A percentile compares a stretch with the other conserved stretches of the same genome.
phyloP scores from a whole-genome alignment of 345 rosid species.

The Syzygium oleosum region DNA sequence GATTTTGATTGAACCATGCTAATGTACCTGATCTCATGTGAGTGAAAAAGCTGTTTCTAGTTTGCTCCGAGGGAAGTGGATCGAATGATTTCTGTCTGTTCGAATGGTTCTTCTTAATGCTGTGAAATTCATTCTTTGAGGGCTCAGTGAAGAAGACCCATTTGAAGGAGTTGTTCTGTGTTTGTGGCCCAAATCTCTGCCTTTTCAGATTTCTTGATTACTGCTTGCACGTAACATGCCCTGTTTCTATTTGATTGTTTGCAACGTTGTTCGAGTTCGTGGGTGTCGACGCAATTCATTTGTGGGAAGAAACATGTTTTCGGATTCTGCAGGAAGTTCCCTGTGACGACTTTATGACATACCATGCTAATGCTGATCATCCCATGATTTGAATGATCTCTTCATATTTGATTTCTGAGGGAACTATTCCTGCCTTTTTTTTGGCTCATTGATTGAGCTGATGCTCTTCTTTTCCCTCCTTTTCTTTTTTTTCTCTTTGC shows the following conservation, averaged over 20 bases:
- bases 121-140: not conserved
- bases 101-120: not conserved
- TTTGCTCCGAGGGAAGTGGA: not conserved
- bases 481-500: not conserved
- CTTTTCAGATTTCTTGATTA: not conserved
- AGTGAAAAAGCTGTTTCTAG: not conserved
- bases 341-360: slow-evolving; percentile 22
- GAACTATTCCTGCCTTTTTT: not conserved
- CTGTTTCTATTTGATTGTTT: too few relatives aligned
- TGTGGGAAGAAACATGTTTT: not conserved
- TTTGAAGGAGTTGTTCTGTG: not conserved
- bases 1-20: not conserved
- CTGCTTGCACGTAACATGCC: not conserved
- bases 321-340: slow-evolving; percentile 9
- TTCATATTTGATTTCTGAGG: slow-evolving; percentile 24
- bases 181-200: not conserved
- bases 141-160: not conserved
- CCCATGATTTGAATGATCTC: slow-evolving; percentile 11
- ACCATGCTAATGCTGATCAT: slow-evolving; percentile 60
- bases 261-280: not conserved
- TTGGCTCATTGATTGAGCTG: not conserved
- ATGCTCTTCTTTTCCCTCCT: not conserved
- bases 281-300: not conserved
- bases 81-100: not conserved
- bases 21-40: not conserved